Percentiles rank a stretch among this genome's conserved stretches.
These are phyloP conservation scores for Dalbergia oliveri DNA, from an alignment of 306 rosid species.

Conservation along the genomic window DNA sequence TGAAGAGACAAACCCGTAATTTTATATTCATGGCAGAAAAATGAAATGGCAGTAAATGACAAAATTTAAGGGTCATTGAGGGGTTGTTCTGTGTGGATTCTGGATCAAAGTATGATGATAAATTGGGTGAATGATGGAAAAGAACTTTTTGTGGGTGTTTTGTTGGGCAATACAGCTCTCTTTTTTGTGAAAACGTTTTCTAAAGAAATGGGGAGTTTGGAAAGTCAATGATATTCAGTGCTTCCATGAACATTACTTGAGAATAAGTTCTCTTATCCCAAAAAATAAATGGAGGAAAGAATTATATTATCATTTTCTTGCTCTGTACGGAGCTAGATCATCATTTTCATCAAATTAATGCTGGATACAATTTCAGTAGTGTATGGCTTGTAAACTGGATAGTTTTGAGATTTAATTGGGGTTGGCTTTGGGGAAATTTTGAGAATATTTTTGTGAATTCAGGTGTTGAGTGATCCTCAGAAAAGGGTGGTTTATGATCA, in stretches of 20 bases:
- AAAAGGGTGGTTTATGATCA: constrained; percentile 82
- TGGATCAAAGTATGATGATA: constrained; percentile 23
- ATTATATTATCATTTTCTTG: background rate
- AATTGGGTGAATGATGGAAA: background rate
- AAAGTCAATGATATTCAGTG: background rate
- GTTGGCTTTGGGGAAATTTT: constrained; percentile 7
- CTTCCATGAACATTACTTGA: background rate
- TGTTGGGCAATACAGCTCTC: background rate
- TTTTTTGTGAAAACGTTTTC: background rate
- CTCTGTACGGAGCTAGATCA: background rate
- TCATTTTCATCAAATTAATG: background rate
- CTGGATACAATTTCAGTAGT: background rate
- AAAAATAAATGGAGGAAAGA: too few species aligned
- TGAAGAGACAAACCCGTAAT: background rate
- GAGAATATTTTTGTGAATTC: constrained; percentile 45
- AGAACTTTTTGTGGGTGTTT: background rate
- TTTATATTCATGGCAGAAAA: background rate
- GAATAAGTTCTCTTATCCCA: background rate
- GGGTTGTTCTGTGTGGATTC: background rate
- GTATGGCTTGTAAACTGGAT: background rate
- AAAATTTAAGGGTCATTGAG: background rate
- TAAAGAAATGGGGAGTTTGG: background rate
- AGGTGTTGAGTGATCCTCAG: constrained; percentile 93
- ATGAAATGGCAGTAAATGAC: background rate
- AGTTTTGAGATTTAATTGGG: constrained; percentile 15